phyloP scores from a whole-genome alignment of 202 grass and related monocot species.

The Hordeum pubiflorum region DNA sequence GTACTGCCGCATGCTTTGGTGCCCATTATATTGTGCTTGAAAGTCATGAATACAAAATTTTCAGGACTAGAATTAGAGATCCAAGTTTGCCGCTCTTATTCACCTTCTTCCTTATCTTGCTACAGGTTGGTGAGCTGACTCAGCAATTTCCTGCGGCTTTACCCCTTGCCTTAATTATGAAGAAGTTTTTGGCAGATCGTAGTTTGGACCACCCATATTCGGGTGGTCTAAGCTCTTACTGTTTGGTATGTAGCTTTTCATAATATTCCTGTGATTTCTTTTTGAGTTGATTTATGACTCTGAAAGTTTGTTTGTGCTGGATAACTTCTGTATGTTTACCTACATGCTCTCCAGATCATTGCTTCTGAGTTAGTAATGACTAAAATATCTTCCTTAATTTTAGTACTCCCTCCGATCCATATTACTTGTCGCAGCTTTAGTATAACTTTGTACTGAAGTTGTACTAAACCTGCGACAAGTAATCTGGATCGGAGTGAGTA shows the following conservation, averaged over 20 bases:
- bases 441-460: too few relatives aligned
- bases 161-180: slow-evolving; percentile 88
- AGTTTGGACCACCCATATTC: slow-evolving; percentile 97
- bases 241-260: slow-evolving; percentile 60
- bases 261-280: neutral
- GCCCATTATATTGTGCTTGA: neutral
- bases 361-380: neutral
- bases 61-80: slow-evolving; percentile 10
- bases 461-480: too few relatives aligned
- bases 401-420: neutral
- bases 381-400: neutral
- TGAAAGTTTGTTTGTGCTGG: neutral
- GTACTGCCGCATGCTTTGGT: neutral
- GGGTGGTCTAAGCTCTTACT: slow-evolving; percentile 94
- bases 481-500: neutral
- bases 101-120: slow-evolving; percentile 9
- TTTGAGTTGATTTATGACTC: slow-evolving; percentile 6
- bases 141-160: slow-evolving; percentile 81
- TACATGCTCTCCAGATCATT: neutral
- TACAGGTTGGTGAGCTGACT: slow-evolving; percentile 76
- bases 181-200: slow-evolving; percentile 92
- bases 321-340: neutral
- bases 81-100: slow-evolving; percentile 8
- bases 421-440: too few relatives aligned
- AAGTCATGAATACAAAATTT: neutral